Evolutionary conservation across 805 yeast species (phyloP).

Genomic region (Nakazawaea wickerhamii): DNA sequence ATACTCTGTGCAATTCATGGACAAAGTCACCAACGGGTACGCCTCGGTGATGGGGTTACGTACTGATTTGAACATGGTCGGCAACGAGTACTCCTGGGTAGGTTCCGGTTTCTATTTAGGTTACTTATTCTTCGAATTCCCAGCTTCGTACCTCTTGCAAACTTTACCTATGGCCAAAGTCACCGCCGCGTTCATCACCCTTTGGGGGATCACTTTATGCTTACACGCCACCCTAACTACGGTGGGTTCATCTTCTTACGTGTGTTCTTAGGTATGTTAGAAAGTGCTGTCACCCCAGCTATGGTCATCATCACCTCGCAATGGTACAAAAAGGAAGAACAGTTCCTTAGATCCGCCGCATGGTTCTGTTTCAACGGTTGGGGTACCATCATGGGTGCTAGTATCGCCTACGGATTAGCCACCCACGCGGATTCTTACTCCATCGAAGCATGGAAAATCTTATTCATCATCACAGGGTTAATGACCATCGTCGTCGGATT

Average conservation of each 20-base stretch:
- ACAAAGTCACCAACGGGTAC: constrained; percentile 48
- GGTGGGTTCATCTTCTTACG: constrained; percentile 33
- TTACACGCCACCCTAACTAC: constrained; percentile 40
- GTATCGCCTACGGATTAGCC: constrained; percentile 47
- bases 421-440: constrained; percentile 35
- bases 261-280: constrained; percentile 42
- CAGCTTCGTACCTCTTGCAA: constrained; percentile 38
- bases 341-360: constrained; percentile 24
- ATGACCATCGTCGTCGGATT: constrained; percentile 46
- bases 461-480: constrained; percentile 51
- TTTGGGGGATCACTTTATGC: constrained; percentile 52
- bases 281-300: constrained; percentile 48
- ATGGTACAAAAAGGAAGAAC: constrained; percentile 34
- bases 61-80: constrained; percentile 32
- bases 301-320: constrained; percentile 47
- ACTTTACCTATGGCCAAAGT: constrained; percentile 48
- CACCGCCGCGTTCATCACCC: constrained; percentile 36
- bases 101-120: constrained; percentile 51
- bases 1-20: constrained; percentile 53
- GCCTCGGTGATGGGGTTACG: constrained; percentile 64
- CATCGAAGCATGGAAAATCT: constrained; percentile 51
- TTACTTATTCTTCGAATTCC: constrained; percentile 49
- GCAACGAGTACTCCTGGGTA: constrained; percentile 43
- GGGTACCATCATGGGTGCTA: constrained; percentile 40
- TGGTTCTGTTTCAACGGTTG: constrained; percentile 35